These are phyloP conservation scores for Ammopiptanthus mongolicus DNA, from an alignment of 306 rosid genomes.

Conservation along the genomic window DNA sequence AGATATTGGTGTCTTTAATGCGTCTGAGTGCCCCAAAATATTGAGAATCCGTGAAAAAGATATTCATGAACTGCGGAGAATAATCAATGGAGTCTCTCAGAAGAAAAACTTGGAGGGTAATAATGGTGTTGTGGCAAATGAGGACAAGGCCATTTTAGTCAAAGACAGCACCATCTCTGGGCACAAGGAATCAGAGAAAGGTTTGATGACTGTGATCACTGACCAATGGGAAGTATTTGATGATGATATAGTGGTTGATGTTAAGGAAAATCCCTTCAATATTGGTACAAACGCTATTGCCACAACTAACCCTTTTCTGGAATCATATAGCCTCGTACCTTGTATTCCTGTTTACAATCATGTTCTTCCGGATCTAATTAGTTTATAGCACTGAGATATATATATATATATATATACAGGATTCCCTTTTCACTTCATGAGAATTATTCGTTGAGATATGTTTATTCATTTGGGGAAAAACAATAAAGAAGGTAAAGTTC, in stretches of 20 bases:
- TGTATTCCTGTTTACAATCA: slow-evolving; percentile 6
- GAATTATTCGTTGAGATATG: background rate
- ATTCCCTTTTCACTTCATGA: background rate
- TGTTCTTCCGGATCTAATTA: slow-evolving; percentile 62
- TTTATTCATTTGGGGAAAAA: background rate
- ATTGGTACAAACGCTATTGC: background rate
- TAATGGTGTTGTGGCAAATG: background rate
- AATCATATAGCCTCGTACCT: slow-evolving; percentile 18
- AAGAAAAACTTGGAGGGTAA: background rate
- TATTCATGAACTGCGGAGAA: slow-evolving; percentile 31
- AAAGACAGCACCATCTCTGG: background rate
- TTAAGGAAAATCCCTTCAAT: no score
- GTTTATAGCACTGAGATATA: slow-evolving; percentile 27
- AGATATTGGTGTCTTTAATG: slow-evolving; percentile 44
- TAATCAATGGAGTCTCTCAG: slow-evolving; percentile 18
- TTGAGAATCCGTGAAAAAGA: slow-evolving; percentile 43
- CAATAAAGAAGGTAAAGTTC: background rate
- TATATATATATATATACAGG: background rate
- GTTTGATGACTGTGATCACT: slow-evolving; percentile 57
- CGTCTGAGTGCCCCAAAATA: slow-evolving; percentile 38
- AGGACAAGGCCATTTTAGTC: slow-evolving; percentile 12
- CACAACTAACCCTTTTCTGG: slow-evolving; percentile 25
- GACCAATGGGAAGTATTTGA: slow-evolving; percentile 78
- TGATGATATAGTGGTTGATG: slow-evolving; percentile 28
- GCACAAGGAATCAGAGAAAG: background rate